Evolutionary conservation across 352 stramenopile genomes (phyloP), one percentile per base, ranked within the genome.

Genomic region (Sclerospora graminicola): DNA sequence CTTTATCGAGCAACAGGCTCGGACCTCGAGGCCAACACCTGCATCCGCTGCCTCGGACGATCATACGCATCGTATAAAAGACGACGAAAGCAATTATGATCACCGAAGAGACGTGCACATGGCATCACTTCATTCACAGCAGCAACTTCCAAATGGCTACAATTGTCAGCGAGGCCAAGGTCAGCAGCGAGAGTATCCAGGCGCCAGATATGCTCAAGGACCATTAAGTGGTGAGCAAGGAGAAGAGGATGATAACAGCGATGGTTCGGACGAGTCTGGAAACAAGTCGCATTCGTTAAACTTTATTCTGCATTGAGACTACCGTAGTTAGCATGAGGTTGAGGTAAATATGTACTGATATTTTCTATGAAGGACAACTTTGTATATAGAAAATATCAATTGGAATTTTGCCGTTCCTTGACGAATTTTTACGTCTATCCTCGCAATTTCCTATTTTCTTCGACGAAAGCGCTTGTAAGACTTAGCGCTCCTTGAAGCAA

Each of bases 401-500:
- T n/a, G n/a, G n/a, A n/a, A n/a, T n/a, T n/a, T n/a, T n/a, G n/a
- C n/a, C n/a, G n/a, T n/a, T n/a, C n/a, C n/a, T n/a, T n/a, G n/a
- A n/a, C n/a, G n/a, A n/a, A n/a, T n/a, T n/a, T n/a, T n/a, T n/a
- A 26, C 21, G 21, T 26, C 21, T 26, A 26, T 26, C 21, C 21
- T 6, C 4, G 21, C 21, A 26, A 26, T 7, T 26, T 26, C 4
- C 15, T 55, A 66, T 45, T 59, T 69, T 44, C 64, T 62, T 41
- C 66, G 69, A 33, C 80, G 78, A 63, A 92, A 92, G 27, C 73
- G 77, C 59, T 92, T 92, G 65, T 82, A 85, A 9, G 64, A 65
- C 56, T 89, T 87, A 51, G 89, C 89, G 33, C 66, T 56, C 60
- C 88, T 92, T 26, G 51, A 31, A 37, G 54, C 60, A 16, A 92